Base-by-base conservation (phyloP, 208 protist genomes). In the Jaenimonas drosophilae region DNA sequence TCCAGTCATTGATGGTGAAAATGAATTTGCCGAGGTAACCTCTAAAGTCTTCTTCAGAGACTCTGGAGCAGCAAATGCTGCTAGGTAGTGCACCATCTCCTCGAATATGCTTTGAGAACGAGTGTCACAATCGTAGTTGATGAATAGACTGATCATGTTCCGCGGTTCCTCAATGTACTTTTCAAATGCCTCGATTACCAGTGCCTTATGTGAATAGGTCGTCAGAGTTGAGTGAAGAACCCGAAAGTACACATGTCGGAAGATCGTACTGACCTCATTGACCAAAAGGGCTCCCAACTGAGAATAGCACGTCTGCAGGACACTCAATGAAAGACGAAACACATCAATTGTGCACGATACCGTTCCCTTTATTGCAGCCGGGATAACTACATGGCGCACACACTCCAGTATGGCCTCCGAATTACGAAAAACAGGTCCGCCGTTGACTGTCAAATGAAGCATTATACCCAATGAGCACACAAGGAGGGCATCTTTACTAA, bases 111-210 rank as follows among this genome's bases (percentile, higher is more conserved):
- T 94, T 32, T 84, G 76, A n/a, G 76, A 78, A 38, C 88, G 61
- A 2, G 95, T 70, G 64, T 98, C 96, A 63, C 97, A 98, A 62
- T 99, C 97, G 71, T 98, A 99, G 74, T 98, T 99, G 34, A 98
- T 54, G 54, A 97, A 98, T 12, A 98, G 75, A 42, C 93, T 84
- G 0, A 98, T 64, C n/a, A 98, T 55, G 19, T 89, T 81, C 58
- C 97, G 90, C 36, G 94, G 90, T 59, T 96, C 83, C 54, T 96
- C 85, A 54, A 89, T 96, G 61, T 96, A 89, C 17, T 71, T 70
- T 21, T 57, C 59, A 19, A 97, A 76, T 4, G 67, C 86, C 36
- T 96, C 85, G 11, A 97, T 54, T 6, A 97, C 83, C 14, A 96
- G 56, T 14, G 73, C 50, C 57, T 98, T 98, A 37, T 98, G 91